Evolutionary conservation across 2,329 filamentous ascomycete genomes (phyloP).

Genomic region (Fusarium agapanthi): DNA sequence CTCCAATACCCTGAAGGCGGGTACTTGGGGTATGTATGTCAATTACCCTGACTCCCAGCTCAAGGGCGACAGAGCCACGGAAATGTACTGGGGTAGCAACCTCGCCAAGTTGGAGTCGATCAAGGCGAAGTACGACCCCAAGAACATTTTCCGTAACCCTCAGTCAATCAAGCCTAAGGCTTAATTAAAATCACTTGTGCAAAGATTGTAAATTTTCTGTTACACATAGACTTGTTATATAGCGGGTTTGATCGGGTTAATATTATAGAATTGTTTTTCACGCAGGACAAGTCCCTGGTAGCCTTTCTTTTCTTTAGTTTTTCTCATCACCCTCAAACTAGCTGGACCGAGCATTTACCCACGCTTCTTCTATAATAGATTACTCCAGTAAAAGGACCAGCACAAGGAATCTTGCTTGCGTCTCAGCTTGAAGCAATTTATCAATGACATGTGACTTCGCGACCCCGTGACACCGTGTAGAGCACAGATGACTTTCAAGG

Average conservation of each 20-base stretch:
- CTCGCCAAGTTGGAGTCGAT: slow-evolving; percentile 46
- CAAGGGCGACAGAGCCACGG: slow-evolving; percentile 45
- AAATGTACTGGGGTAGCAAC: slow-evolving; percentile 50
- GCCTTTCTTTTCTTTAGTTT: fast-evolving
- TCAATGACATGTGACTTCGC: no score
- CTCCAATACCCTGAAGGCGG: slow-evolving; percentile 38
- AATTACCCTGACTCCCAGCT: slow-evolving; percentile 53
- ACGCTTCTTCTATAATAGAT: no score
- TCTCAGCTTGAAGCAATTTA: no score
- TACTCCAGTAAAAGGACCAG: no score
- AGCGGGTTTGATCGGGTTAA: background rate
- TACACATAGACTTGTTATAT: background rate
- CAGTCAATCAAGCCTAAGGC: slow-evolving; percentile 42
- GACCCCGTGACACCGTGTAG: no score
- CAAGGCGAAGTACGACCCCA: slow-evolving; percentile 49
- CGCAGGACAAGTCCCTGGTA: background rate
- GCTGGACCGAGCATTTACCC: no score
- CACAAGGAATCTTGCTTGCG: no score
- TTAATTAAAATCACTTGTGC: fast-evolving
- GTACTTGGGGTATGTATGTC: slow-evolving; percentile 52
- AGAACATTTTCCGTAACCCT: slow-evolving; percentile 51
- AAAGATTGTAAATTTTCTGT: background rate
- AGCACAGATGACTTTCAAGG: no score
- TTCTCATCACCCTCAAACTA: no score
- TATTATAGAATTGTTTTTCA: background rate